Evolutionary conservation across 1,284 basidiomycete species (phyloP).

Genomic region (Ceratobasidium sp.): DNA sequence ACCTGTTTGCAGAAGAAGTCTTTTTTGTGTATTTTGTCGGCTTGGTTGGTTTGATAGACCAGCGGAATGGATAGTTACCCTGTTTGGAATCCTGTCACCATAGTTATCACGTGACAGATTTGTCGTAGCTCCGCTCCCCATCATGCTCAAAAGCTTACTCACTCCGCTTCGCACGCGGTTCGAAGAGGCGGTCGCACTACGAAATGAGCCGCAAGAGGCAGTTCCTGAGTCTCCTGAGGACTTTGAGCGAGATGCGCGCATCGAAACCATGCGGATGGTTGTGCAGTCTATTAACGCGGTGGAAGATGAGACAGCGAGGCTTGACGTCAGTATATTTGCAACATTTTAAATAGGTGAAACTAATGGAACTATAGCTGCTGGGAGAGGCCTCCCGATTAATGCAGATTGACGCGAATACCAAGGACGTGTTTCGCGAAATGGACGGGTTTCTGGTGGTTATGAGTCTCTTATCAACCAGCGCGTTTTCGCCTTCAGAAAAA

Average conservation of each 20-base stretch:
- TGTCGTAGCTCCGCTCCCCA: not conserved
- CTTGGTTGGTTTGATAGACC: no score
- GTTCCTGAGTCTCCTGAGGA: slow-evolving; percentile 68
- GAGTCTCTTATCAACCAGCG: slow-evolving; percentile 69
- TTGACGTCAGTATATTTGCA: slow-evolving; percentile 64
- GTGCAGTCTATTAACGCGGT: slow-evolving; percentile 75
- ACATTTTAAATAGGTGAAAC: slow-evolving; percentile 6
- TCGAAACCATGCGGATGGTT: slow-evolving; percentile 76
- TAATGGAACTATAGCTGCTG: slow-evolving; percentile 56
- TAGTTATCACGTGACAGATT: slow-evolving; percentile 24
- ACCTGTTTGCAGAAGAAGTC: no score
- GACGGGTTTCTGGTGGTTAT: slow-evolving; percentile 82
- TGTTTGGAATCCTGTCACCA: not conserved
- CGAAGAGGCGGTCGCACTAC: slow-evolving; percentile 27
- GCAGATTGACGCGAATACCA: slow-evolving; percentile 70
- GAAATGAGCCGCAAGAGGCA: slow-evolving; percentile 18
- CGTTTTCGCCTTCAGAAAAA: slow-evolving; percentile 60
- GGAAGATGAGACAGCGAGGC: slow-evolving; percentile 61
- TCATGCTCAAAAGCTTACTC: slow-evolving; percentile 42
- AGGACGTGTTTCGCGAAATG: slow-evolving; percentile 80
- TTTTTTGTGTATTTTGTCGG: no score
- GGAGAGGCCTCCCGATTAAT: slow-evolving; percentile 72
- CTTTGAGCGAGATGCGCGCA: slow-evolving; percentile 76
- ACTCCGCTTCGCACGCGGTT: slow-evolving; percentile 47
- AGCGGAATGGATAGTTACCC: not conserved